Evolutionary conservation across 768 basidiomycete species (phyloP), one percentile per base, ranked within the genome.

Genomic region (Tricholoma sp.): DNA sequence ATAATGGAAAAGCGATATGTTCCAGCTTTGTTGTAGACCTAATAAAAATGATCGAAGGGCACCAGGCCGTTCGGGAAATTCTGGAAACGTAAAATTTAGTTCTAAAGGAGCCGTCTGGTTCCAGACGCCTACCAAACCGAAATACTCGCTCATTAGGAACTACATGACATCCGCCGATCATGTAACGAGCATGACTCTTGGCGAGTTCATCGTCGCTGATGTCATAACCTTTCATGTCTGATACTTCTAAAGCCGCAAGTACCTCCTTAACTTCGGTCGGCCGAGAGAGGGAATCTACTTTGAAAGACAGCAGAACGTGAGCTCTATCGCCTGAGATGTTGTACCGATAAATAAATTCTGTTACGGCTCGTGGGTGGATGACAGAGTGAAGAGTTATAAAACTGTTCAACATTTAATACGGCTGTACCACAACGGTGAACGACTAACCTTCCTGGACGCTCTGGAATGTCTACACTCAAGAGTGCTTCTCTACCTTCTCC

Each of bases 1-100:
- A 72, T 99, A 99, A 70, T 99, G 97, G 76, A 98, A 99, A 61
- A 99, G 70, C 1, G 94, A 89, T 50, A 99, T 92, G 70, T 95
- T 98, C 94, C 95, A 98, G 22, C 85, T 86, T 18, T 81, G 75
- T 31, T 88, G 88, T 46, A 99, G 69, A 3, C 89, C 90, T 27
- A 86, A 77, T 58, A 99, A 77, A 77, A 98, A 99, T 62, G 89
- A 91, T 43, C 91, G 84, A 57, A 99, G 76, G 3, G 96, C 97
- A 2, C 86, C 88, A 0, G 94, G 95, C 54, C 97, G 77, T 70
- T 99, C 97, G 1, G 97, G 97, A 69, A 99, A 99, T 69, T 96
- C 95, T 98, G 66, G 29, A 43, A 12, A 27, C 24, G 50, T 29
- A 22, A 49, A 9, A 32, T 22, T 59, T 50, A 58, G 54, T 19